Percentiles rank a stretch among this genome's conserved stretches.
These are phyloP conservation scores for Setomelanomma holmii DNA, from an alignment of 2,329 filamentous ascomycete species.

Conservation along the genomic window DNA sequence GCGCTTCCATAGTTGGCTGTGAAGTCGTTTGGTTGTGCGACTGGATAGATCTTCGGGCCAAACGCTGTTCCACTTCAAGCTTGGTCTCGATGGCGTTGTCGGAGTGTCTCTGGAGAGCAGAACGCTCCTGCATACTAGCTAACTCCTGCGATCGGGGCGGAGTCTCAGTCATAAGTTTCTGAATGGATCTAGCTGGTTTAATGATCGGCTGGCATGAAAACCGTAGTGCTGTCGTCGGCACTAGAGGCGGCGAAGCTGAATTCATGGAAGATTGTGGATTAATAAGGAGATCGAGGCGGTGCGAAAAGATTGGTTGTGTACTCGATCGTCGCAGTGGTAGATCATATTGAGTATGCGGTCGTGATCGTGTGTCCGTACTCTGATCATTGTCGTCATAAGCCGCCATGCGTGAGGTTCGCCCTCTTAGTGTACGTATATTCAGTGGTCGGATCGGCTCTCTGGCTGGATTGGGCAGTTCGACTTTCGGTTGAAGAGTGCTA, in stretches of 20 bases:
- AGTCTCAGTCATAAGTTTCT: no score
- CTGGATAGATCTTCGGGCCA: not conserved
- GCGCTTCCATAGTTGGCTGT: not conserved
- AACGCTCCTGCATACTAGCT: not conserved
- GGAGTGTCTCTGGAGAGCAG: not conserved
- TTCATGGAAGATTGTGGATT: not conserved
- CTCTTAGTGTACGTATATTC: no score
- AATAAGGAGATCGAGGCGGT: not conserved
- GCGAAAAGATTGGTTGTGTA: not conserved
- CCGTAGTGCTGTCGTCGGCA: not conserved
- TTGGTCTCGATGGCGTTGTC: not conserved
- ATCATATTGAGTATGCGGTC: no score
- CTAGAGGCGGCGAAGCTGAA: not conserved
- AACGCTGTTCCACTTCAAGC: not conserved
- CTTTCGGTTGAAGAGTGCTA: no score
- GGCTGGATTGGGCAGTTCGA: no score
- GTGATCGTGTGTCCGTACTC: no score
- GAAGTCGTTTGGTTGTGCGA: not conserved
- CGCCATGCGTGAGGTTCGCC: no score
- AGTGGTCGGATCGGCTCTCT: no score
- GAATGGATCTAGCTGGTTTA: not conserved
- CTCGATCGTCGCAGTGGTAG: not conserved
- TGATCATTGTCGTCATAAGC: no score
- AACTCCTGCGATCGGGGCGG: not conserved
- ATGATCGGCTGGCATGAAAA: not conserved